A percentile compares a stretch with the other conserved stretches of the same genome.
phyloP scores from a whole-genome alignment of 108 stramenopile species.

The Chaetoceros tenuissimus region DNA sequence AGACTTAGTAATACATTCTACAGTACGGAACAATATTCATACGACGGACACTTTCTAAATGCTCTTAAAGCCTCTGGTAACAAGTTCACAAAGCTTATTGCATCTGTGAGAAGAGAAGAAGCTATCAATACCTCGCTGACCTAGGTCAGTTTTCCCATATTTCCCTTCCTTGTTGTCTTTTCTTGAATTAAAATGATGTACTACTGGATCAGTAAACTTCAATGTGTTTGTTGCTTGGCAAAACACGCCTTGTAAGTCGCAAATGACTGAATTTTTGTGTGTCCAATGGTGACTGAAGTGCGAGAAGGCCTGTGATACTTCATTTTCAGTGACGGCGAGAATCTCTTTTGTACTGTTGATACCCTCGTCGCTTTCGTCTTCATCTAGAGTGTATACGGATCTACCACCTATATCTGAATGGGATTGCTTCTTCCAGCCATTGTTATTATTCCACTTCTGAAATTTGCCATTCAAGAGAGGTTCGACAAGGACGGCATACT shows the following conservation, averaged over 20 bases:
- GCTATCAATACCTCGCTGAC: slow-evolving; percentile 17
- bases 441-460: slow-evolving; percentile 27
- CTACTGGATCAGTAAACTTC: slow-evolving; percentile 21
- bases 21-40: too few relatives aligned
- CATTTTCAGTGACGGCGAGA: neutral
- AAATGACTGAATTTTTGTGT: slow-evolving; percentile 13
- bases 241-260: slow-evolving; percentile 28
- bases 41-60: too few relatives aligned
- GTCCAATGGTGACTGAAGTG: slow-evolving; percentile 19
- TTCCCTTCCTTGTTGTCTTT: slow-evolving; percentile 1
- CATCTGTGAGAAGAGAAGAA: slow-evolving; percentile 26
- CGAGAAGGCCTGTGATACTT: slow-evolving; percentile 30
- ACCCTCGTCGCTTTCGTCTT: neutral
- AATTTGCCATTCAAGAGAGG: slow-evolving; percentile 14
- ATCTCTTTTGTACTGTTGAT: neutral
- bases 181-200: slow-evolving; percentile 17
- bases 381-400: neutral
- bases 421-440: slow-evolving; percentile 2
- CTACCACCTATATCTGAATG: neutral
- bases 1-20: too few relatives aligned
- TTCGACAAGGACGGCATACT: slow-evolving; percentile 17
- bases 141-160: slow-evolving; percentile 24
- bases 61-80: neutral
- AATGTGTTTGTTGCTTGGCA: slow-evolving; percentile 9
- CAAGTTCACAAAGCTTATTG: neutral